Evolutionary conservation across 2,329 filamentous ascomycete genomes (phyloP).

Genomic region (Nemania sp.): DNA sequence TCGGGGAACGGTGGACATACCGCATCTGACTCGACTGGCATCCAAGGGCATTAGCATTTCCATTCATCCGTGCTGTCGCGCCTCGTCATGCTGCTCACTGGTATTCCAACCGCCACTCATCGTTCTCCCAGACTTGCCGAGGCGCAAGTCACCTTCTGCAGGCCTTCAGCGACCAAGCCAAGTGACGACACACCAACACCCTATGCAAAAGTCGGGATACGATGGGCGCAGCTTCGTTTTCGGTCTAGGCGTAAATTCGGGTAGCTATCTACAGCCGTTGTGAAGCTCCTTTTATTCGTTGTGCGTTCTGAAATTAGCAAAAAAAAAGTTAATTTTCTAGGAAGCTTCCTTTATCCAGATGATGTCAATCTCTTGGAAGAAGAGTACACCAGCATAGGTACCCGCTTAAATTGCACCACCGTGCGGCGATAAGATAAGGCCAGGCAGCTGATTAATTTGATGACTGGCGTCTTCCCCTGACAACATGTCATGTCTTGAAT

Average conservation of each 20-base stretch:
- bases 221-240: neutral
- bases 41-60: constrained; percentile 30
- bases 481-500: no score
- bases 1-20: constrained; percentile 54
- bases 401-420: constrained; percentile 12
- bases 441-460: neutral
- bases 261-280: no score
- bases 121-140: constrained; percentile 31
- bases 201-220: constrained; percentile 5
- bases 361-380: constrained; percentile 20
- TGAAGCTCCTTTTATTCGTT: neutral
- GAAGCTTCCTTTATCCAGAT: neutral
- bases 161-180: neutral
- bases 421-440: constrained; percentile 29
- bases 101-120: constrained; percentile 94
- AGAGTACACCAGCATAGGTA: neutral
- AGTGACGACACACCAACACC: neutral
- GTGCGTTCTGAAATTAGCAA: neutral
- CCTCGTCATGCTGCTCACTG: constrained; percentile 51
- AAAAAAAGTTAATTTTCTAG: neutral
- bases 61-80: constrained; percentile 6
- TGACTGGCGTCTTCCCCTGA: no score
- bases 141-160: constrained; percentile 24
- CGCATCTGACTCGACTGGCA: constrained; percentile 84
- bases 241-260: neutral